Conservation (phyloP, 768 basidiomycete genomes). For the Hirschioporus abietinus region DNA sequence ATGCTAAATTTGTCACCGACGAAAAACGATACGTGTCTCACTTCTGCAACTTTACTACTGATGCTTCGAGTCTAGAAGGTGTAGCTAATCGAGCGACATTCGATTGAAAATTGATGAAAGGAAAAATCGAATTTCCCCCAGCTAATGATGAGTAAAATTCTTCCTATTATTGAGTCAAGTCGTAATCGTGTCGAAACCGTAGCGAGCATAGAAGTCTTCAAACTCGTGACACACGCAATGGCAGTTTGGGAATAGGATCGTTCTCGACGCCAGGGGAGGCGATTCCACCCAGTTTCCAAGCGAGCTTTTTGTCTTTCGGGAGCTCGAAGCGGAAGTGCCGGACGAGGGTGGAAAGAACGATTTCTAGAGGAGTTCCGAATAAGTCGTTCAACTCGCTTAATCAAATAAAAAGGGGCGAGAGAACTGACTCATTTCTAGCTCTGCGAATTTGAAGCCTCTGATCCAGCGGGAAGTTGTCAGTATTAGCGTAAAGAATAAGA, state of each 20-base stretch:
- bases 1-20: too few relatives aligned
- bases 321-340: conserved; percentile 29
- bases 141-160: too few relatives aligned
- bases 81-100: too few relatives aligned
- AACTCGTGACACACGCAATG: background rate
- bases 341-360: conserved; percentile 34
- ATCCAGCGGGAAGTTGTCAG: background rate
- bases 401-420: background rate
- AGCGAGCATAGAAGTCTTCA: too few relatives aligned
- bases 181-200: background rate
- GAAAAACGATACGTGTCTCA: too few relatives aligned
- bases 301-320: conserved; percentile 24
- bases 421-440: conserved; percentile 49
- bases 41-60: too few relatives aligned
- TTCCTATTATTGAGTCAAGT: too few relatives aligned
- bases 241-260: background rate
- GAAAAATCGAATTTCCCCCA: too few relatives aligned
- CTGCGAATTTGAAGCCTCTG: conserved; percentile 48
- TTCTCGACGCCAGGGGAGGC: conserved; percentile 1
- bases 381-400: background rate
- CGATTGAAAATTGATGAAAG: too few relatives aligned
- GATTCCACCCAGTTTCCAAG: conserved; percentile 8
- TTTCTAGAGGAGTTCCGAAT: conserved; percentile 25
- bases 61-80: too few relatives aligned
- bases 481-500: background rate